Conservation (phyloP, 495 filamentous ascomycete species). For the Cudoniella acicularis region DNA sequence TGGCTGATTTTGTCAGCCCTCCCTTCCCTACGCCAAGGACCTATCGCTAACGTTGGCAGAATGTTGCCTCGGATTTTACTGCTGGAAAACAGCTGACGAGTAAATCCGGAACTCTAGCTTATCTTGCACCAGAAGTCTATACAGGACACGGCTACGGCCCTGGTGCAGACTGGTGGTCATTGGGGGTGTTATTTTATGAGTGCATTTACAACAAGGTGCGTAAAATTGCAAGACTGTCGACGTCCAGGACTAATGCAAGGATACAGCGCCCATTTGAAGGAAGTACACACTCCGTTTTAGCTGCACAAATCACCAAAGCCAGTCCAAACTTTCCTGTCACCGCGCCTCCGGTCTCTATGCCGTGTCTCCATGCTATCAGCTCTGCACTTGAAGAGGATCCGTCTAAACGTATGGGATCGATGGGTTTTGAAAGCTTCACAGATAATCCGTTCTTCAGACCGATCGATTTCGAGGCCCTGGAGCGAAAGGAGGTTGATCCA, state of each 20-base stretch:
- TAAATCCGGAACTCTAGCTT: constrained; percentile 94
- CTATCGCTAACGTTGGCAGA: constrained; percentile 50
- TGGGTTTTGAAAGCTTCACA: constrained; percentile 74
- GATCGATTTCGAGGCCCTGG: constrained; percentile 81
- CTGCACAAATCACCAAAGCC: constrained; percentile 76
- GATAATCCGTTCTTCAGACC: constrained; percentile 83
- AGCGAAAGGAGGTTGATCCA: constrained; percentile 85
- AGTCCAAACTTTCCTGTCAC: constrained; percentile 86
- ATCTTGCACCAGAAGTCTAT: constrained; percentile 95
- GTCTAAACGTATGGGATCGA: constrained; percentile 73
- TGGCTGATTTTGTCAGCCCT: constrained; percentile 88
- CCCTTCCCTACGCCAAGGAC: neutral
- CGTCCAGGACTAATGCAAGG: neutral
- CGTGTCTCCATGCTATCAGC: constrained; percentile 81
- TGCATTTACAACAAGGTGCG: constrained; percentile 97
- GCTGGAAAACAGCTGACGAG: constrained; percentile 82
- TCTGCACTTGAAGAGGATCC: constrained; percentile 78
- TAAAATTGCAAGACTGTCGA: constrained; percentile 12
- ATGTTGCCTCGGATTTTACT: constrained; percentile 90
- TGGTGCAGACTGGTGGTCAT: constrained; percentile 97
- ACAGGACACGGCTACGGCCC: constrained; percentile 77
- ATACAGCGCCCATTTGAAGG: constrained; percentile 83
- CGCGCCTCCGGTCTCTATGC: constrained; percentile 77
- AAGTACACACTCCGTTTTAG: constrained; percentile 74
- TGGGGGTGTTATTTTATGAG: constrained; percentile 96